A percentile compares a stretch with the other conserved stretches of the same genome.
phyloP scores from a whole-genome alignment of 2,329 filamentous ascomycete genomes.

The Sphaceloma murrayae region DNA sequence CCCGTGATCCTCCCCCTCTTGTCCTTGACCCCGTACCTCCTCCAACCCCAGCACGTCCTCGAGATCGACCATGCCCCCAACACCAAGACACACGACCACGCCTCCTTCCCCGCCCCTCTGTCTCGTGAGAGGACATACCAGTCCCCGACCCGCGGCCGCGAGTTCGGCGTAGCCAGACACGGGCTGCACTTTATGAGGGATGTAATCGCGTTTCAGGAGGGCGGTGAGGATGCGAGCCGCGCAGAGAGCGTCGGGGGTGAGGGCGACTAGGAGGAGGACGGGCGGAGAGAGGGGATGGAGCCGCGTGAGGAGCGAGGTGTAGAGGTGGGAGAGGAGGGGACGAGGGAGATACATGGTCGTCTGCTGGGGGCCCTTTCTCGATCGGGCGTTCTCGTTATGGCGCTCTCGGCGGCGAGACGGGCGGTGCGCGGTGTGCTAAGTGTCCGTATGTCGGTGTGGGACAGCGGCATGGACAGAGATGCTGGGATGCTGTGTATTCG shows the following conservation, averaged over 20 bases:
- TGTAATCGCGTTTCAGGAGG: constrained; percentile 94
- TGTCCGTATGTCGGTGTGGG: too few species aligned
- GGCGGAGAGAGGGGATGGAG: constrained; percentile 86
- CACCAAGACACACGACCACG: constrained; percentile 82
- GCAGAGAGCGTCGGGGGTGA: constrained; percentile 91
- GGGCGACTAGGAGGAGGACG: constrained; percentile 80
- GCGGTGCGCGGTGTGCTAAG: too few species aligned
- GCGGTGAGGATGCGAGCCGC: constrained; percentile 88
- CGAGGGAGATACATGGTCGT: constrained; percentile 83
- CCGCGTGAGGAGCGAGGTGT: constrained; percentile 75
- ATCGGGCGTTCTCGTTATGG: not conserved
- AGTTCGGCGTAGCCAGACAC: constrained; percentile 89
- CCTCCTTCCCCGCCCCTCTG: constrained; percentile 75
- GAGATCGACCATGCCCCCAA: constrained; percentile 84
- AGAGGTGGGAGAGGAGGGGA: constrained; percentile 78
- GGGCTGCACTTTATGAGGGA: constrained; percentile 93
- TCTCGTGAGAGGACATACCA: constrained; percentile 79
- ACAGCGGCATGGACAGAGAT: too few species aligned
- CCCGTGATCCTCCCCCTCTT: constrained; percentile 51
- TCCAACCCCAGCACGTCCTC: constrained; percentile 69
- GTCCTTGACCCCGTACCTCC: constrained; percentile 40
- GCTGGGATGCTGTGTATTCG: too few species aligned
- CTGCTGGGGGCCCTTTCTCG: not conserved
- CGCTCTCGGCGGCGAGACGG: not conserved
- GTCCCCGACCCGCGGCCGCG: constrained; percentile 63